These are phyloP conservation scores for Cyberlindnera bimundalis DNA, from an alignment of 805 yeast species.

Conservation along the genomic window DNA sequence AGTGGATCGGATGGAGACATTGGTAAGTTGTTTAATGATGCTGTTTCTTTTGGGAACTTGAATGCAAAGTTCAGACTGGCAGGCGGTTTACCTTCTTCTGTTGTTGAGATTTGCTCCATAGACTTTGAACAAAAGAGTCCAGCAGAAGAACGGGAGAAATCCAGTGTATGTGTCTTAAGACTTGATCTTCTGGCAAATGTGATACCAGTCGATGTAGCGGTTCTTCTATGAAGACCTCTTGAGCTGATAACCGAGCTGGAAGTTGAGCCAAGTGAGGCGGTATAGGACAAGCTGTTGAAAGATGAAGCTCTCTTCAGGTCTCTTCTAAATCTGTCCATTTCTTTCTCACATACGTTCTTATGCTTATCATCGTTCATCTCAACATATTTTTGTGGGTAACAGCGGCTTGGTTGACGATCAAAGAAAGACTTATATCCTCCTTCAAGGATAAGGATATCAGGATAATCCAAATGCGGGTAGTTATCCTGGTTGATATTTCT, in stretches of 20 bases:
- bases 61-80: conserved; percentile 26
- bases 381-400: conserved; percentile 76
- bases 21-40: conserved; percentile 3
- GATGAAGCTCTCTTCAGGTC: conserved; percentile 40
- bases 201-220: conserved; percentile 22
- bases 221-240: conserved; percentile 23
- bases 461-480: conserved; percentile 82
- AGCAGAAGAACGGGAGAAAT: conserved; percentile 14
- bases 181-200: conserved; percentile 21
- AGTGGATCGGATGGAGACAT: conserved; percentile 7
- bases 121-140: conserved; percentile 2
- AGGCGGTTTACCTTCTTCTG: conserved; percentile 24
- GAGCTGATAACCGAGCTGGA: background rate
- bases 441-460: conserved; percentile 82
- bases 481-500: conserved; percentile 65
- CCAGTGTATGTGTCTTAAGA: conserved; percentile 19
- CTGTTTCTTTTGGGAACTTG: conserved; percentile 22
- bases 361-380: conserved; percentile 74
- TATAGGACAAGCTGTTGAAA: conserved; percentile 26
- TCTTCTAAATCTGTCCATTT: conserved; percentile 48
- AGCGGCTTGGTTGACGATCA: conserved; percentile 51
- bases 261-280: conserved; percentile 17
- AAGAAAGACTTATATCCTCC: conserved; percentile 89
- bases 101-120: background rate
- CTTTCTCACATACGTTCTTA: conserved; percentile 50